Conservation (phyloP, 306 rosid genomes). For the Ormosia emarginata region DNA sequence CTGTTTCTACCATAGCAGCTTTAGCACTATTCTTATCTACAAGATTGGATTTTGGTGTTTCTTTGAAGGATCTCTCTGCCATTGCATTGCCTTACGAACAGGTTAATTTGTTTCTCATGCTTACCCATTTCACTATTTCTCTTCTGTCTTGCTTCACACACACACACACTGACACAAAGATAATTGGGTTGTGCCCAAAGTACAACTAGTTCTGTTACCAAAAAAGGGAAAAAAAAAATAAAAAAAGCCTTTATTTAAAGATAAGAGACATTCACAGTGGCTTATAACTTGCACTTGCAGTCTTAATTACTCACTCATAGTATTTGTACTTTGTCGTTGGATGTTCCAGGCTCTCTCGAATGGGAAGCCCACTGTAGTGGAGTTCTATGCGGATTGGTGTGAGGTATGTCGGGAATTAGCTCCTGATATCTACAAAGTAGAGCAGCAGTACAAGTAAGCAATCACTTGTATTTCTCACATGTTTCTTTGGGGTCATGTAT, state of each 20-base stretch:
- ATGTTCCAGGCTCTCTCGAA: conserved; percentile 76
- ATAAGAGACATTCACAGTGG: too few species aligned
- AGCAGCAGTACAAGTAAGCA: conserved; percentile 86
- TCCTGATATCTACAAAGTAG: conserved; percentile 87
- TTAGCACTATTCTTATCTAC: conserved; percentile 61
- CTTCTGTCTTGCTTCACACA: neutral
- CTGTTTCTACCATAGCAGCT: conserved; percentile 70
- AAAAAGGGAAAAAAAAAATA: too few species aligned
- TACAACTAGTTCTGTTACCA: too few species aligned
- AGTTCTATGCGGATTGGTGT: conserved; percentile 99
- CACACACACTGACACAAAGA: neutral
- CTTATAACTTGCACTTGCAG: too few species aligned
- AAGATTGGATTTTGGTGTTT: conserved; percentile 88
- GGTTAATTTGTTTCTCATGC: conserved; percentile 34
- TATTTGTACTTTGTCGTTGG: neutral
- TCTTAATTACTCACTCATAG: neutral
- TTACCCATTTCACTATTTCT: neutral
- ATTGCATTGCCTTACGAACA: conserved; percentile 84
- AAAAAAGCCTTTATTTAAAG: too few species aligned
- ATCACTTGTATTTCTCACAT: neutral
- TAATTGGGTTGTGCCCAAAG: too few species aligned
- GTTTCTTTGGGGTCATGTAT: neutral
- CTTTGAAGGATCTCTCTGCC: conserved; percentile 82
- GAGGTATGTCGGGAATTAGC: conserved; percentile 95
- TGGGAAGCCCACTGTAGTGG: conserved; percentile 96